phyloP scores from a whole-genome alignment of 108 stramenopile genomes.

The Cyclotella kingstonii region DNA sequence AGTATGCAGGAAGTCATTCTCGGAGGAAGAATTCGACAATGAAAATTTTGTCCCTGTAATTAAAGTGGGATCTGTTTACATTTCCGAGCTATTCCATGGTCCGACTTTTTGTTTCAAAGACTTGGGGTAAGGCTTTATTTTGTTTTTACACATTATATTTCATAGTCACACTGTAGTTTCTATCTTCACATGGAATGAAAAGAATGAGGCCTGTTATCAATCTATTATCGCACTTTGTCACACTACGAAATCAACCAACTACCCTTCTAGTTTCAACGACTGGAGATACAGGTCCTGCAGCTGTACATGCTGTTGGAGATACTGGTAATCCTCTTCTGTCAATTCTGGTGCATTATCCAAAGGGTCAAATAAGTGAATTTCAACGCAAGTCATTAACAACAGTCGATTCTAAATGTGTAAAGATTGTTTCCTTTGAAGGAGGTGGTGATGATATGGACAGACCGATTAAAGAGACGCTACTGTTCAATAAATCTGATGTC shows the following conservation, averaged over 20 bases:
- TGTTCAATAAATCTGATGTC: conserved; percentile 8
- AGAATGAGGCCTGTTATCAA: conserved; percentile 65
- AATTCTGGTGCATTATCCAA: conserved; percentile 81
- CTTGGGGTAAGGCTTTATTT: conserved; percentile 51
- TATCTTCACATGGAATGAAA: background rate
- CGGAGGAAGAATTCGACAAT: conserved; percentile 44
- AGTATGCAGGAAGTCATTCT: conserved; percentile 51
- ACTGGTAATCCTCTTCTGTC: conserved; percentile 52
- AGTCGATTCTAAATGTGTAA: conserved; percentile 45
- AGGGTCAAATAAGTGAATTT: conserved; percentile 80
- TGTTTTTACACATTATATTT: background rate
- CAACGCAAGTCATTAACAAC: conserved; percentile 87
- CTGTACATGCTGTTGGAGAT: conserved; percentile 80
- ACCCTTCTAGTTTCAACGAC: conserved; percentile 79
- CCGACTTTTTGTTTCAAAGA: conserved; percentile 94
- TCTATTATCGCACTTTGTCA: conserved; percentile 63
- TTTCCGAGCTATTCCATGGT: conserved; percentile 91
- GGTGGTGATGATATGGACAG: conserved; percentile 92
- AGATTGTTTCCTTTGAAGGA: conserved; percentile 79
- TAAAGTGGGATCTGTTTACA: conserved; percentile 38
- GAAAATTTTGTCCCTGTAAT: conserved; percentile 40
- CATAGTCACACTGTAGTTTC: background rate
- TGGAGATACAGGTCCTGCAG: conserved; percentile 93
- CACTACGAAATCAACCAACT: conserved; percentile 43
- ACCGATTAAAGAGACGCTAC: conserved; percentile 74